Evolutionary conservation across 208 protist species (phyloP), one percentile per base, ranked within the genome.

Genomic region (Leishmania tropica): DNA sequence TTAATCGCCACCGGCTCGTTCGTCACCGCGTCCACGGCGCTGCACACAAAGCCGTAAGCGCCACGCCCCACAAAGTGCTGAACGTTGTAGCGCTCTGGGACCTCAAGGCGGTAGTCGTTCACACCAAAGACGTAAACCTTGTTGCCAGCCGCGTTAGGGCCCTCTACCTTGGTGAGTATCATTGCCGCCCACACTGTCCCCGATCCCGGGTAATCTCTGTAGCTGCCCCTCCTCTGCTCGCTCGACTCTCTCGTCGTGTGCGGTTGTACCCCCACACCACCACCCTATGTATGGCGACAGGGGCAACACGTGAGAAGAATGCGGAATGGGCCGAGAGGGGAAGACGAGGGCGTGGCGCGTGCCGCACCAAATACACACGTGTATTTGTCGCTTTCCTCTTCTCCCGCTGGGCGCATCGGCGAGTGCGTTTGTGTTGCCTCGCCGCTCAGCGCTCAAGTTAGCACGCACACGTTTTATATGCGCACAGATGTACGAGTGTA

Each of bases 1-100:
- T 99, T 99, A 67, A 99, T 99, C 7, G 99, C 99, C 11, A 99
- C 98, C 3, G 92, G 84, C 64, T 92, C 84, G 10, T 89, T 90
- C 11, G 90, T 91, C 10, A 81, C 81, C n/a, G 81, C 81, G 80
- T 98, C 88, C 6, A 93, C 82, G 17, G 91, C 95, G 58, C 89
- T 94, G 81, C 93, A 96, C 2, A 98, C 96, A 75, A 97, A 87
- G 28, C 96, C 96, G 79, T 98, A 98, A 17, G 95, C 89, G 47
- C 96, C 96, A 56, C 92, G 94, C 10, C 96, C 96, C 58, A 98
- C 94, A 5, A 97, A 78, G 40, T 92, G 56, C 40, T 85, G 64
- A 47, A 97, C 94, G 42, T 89, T 84, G 86, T 97, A 97, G n/a
- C 85, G 67, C 71, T 85, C 62, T 62, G 94, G 94, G 47, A 95